Base-by-base conservation (phyloP, 371 early-diverging fungal genomes). In the Lichtheimia corymbifera region DNA sequence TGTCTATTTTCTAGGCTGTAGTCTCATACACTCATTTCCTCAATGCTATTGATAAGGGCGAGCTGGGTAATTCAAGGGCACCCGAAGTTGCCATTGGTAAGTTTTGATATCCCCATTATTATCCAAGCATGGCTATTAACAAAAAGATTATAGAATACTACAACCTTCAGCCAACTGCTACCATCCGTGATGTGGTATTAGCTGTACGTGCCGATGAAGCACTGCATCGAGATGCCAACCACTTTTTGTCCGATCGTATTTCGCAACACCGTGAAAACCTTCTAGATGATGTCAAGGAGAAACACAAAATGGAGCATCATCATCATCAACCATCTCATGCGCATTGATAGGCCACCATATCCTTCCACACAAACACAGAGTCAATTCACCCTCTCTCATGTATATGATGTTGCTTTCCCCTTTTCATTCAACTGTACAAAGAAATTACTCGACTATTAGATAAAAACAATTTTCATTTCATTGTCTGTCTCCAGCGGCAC, bases 121-220 rank as follows among this genome's bases (percentile, higher is more conserved):
- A 11, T 53, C 2, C 24, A 17, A 40, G n/a, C 41, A 17, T 58
- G 9, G 11, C 22, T 27, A 52, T n/a, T 24, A 52, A 18, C 13
- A 24, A 27, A 1, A 14, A 0, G 17, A 22, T 47, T 12, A 47
- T 47, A 49, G 90, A 92, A 41, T 99, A 99, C 69, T 99, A 96
- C 92, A 88, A 93, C 47, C 76, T 99, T 30, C 83, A 83, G 13
- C 83, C 91, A 0, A 66, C 83, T 14, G 95, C 99, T 2, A 91
- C 89, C 3, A 68, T 99, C 47, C 83, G 92, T 15, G 98, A 99
- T 58, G 93, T 97, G 7, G 94, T 96, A n/a, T 70, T 93, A 18
- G 97, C 96, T 25, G 89, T 99, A 11, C 83, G 99, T n/a, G 91
- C 96, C 5, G 99, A 99, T 66, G 99, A 99, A 71, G 94, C 91